Conservation (phyloP, 208 protist species). For the Acanthamoeba lenticulata region DNA sequence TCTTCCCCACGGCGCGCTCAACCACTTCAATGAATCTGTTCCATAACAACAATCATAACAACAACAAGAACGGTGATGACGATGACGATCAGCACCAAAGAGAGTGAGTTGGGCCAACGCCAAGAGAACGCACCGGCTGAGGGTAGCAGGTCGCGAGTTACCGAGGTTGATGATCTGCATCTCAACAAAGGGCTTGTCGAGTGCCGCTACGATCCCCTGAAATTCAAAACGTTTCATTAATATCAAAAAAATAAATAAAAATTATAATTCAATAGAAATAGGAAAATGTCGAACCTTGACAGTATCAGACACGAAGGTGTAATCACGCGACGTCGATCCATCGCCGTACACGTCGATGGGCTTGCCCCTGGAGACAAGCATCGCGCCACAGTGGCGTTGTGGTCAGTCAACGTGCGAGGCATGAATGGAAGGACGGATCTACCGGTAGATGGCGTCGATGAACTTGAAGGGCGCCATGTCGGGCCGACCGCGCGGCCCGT, state of each 20-base stretch:
- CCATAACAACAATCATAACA: not conserved
- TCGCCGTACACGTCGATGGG: slow-evolving; percentile 60
- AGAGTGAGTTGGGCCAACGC: not conserved
- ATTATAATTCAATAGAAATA: not conserved
- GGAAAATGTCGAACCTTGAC: not conserved
- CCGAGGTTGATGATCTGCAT: slow-evolving; percentile 68
- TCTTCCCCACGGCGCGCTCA: slow-evolving; percentile 14
- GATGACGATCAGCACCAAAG: not conserved
- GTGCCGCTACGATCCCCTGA: slow-evolving; percentile 27
- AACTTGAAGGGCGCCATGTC: slow-evolving; percentile 70
- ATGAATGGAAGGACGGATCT: not conserved
- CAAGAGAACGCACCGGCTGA: not conserved
- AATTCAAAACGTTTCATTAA: not conserved
- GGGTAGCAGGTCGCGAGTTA: slow-evolving; percentile 37
- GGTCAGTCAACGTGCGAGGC: not conserved
- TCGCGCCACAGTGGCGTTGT: not conserved
- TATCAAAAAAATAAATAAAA: not conserved
- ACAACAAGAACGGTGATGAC: not conserved
- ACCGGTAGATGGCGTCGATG: slow-evolving; percentile 38
- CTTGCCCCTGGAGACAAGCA: slow-evolving; percentile 6
- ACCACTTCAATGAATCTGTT: slow-evolving; percentile 63
- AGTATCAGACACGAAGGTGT: slow-evolving; percentile 62
- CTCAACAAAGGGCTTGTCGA: slow-evolving; percentile 52
- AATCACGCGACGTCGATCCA: slow-evolving; percentile 56
- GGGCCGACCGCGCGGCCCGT: slow-evolving; percentile 50